Evolutionary conservation across 164 flowering plant genomes (phyloP), one percentile per base, ranked within the genome.

Genomic region (Malania oleifera): DNA sequence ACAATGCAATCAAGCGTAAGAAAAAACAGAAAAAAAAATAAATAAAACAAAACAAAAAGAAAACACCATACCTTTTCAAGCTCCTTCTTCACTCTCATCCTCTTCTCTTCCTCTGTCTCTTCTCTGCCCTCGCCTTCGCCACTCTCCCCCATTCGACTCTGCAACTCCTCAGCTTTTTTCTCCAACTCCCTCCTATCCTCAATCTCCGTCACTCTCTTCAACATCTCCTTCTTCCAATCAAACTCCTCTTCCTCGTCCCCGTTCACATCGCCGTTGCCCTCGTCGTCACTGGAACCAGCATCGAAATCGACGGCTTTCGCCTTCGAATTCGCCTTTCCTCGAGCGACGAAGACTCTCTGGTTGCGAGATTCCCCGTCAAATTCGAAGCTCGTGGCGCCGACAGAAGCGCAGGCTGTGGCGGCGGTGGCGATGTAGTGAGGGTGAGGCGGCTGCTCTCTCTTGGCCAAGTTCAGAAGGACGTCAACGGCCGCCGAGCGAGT

Each of bases 141-240:
- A 13, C 50, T 52, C 1, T 55, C 80, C 14, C 61, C 84, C 44
- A 54, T 65, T 55, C 53, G 64, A 59, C 67, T 77, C 79, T 75
- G 88, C 79, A 89, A 68, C 77, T 92, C 96, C 75, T 86, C 95
- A 1, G 97, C 98, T 60, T 78, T 80, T 77, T 58, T 82, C 83
- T 87, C 96, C 73, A 87, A 62, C 71, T 92, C 97, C 61, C 66
- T 79, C 90, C 80, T 83, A 71, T 89, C 96, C 67, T 89, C 91
- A 39, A 86, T 55, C 76, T 92, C 96, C 72, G 84, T 86, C 58
- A 84, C 52, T 59, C 93, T 81, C 80, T 54, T 75, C 73, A 84
- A 76, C 96, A 89, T 83, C 61, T 72, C 74, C 71, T 64, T 69
- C 78, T 84, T 91, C 96, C 96, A 84, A 52, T 78, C 77, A 27